Evolutionary conservation across 768 basidiomycete species (phyloP).

Genomic region (Naganishia randhawae): DNA sequence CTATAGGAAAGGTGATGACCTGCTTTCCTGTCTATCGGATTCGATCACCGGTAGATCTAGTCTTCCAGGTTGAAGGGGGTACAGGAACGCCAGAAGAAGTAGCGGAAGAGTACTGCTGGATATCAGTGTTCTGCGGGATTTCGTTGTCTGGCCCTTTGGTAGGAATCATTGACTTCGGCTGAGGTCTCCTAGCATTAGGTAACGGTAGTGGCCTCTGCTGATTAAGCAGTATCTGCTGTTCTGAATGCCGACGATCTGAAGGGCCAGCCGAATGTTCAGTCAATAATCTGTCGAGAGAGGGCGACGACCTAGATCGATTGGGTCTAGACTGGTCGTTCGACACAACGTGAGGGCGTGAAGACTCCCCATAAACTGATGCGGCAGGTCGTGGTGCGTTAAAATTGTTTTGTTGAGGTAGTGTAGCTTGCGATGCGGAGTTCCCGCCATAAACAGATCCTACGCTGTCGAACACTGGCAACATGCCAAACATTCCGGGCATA

Average conservation of each 20-base stretch:
- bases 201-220: not conserved
- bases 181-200: not conserved
- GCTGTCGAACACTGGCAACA: not conserved
- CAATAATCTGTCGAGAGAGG: not conserved
- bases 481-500: slow-evolving; percentile 13
- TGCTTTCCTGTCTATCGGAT: not conserved
- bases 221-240: not conserved
- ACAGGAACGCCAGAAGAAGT: slow-evolving; percentile 2
- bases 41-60: slow-evolving; percentile 9
- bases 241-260: not conserved
- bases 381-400: slow-evolving; percentile 1
- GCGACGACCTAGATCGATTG: slow-evolving; percentile 18
- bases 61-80: slow-evolving; percentile 24
- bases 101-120: not conserved
- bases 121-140: slow-evolving; percentile 4
- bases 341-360: slow-evolving; percentile 13
- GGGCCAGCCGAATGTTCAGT: not conserved
- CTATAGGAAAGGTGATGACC: not conserved
- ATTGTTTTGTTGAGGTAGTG: not conserved
- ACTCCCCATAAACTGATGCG: slow-evolving; percentile 26
- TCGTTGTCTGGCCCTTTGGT: slow-evolving; percentile 14
- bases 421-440: not conserved
- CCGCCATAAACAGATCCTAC: slow-evolving; percentile 21
- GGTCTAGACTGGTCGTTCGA: slow-evolving; percentile 10
- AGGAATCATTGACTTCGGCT: slow-evolving; percentile 7